phyloP scores from a whole-genome alignment of 2,329 filamentous ascomycete species.

The Geoglossum cookeanum region DNA sequence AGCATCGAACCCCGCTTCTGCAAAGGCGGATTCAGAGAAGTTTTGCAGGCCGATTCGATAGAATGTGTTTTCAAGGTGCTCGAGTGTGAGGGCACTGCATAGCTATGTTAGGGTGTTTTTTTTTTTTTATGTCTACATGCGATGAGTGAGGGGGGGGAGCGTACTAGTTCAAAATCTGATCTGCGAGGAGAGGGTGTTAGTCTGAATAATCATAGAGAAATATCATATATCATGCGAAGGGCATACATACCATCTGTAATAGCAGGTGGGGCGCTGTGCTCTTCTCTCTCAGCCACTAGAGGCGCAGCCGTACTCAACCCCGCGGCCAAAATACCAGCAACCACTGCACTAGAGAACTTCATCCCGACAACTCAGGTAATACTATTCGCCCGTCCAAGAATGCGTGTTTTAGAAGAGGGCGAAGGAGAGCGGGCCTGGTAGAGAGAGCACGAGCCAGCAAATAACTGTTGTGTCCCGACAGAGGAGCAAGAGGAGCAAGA shows the following conservation, averaged over 20 bases:
- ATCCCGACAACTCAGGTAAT: background rate
- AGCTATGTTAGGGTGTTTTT: too few relatives aligned
- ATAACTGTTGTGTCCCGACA: too few relatives aligned
- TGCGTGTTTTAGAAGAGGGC: too few relatives aligned
- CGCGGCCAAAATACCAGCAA: background rate
- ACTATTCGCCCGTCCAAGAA: too few relatives aligned
- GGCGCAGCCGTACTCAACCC: background rate
- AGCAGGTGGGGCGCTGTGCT: background rate
- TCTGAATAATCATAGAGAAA: background rate
- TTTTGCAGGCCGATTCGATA: constrained; percentile 40
- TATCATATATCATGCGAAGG: background rate
- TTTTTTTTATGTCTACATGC: background rate
- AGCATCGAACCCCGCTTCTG: constrained; percentile 29
- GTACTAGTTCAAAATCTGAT: background rate
- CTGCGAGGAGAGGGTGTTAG: background rate
- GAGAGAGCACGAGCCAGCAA: too few relatives aligned
- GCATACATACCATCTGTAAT: background rate
- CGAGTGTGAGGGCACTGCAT: constrained; percentile 20
- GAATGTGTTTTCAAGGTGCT: constrained; percentile 42
- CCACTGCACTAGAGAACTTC: background rate
- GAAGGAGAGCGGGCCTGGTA: too few relatives aligned
- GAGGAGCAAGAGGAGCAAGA: too few relatives aligned
- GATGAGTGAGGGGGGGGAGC: background rate
- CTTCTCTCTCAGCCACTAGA: background rate
- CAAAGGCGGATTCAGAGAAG: constrained; percentile 34